Evolutionary conservation across 2,329 filamentous ascomycete species (phyloP), one percentile per base, ranked within the genome.

Genomic region (Periconia sp.): DNA sequence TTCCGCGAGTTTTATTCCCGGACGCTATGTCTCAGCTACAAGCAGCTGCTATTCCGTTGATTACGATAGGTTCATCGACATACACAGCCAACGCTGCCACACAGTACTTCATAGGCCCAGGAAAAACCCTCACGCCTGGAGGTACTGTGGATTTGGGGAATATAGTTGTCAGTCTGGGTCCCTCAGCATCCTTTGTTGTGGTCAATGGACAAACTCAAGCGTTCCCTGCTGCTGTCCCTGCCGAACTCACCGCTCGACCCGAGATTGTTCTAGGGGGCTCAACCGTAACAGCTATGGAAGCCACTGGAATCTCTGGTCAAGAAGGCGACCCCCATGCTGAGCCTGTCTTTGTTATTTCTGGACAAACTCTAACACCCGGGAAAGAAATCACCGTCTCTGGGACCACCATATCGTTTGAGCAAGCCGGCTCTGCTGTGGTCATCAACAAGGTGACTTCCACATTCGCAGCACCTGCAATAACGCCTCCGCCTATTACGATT

Each of bases 81-180:
- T 68, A 76, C 30, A 77, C 76, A 1, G 74, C 74, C 1, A 79
- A 79, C 58, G 76, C 76, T 33, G 76, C 76, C 3, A 79, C 76
- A 1, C 76, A 79, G 41, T 79, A 76, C 64, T 73, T 72, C 45
- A 57, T 80, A 6, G 71, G 56, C 1, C 68, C 74, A 1, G 75
- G 74, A 8, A 65, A 73, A 42, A 74, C 65, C 1, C 58, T 76
- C 8, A 71, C 66, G 3, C 66, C 72, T 17, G 74, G 78, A 14
- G 77, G 76, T 1, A 66, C 69, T 11, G 76, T 67, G 1, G 69
- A 77, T 1, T 66, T 65, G 47, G 75, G 74, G 1, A n/a, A 11
- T 37, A 76, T 72, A 13, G 65, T 73, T 1, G 61, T 80, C 46
- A 76, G 72, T 44, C 68, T 80, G 10, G 76, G 59, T 3, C 60